These are phyloP conservation scores for Glonium stellatum DNA, from an alignment of 495 filamentous ascomycete species.

Conservation along the genomic window DNA sequence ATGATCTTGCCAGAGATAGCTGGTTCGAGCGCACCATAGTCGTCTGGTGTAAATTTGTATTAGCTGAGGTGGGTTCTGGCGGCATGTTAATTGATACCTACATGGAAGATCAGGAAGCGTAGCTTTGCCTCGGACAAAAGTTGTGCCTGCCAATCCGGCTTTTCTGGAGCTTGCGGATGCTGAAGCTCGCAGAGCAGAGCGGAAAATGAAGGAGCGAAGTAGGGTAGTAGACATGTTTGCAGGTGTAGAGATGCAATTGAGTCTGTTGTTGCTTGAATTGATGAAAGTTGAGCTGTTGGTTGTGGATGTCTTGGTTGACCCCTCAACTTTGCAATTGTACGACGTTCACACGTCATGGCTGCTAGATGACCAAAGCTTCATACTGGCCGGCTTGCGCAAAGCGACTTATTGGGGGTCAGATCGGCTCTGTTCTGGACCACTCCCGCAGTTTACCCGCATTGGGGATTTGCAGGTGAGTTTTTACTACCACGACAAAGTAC, in stretches of 20 bases:
- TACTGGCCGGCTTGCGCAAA: not conserved
- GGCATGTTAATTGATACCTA: slow-evolving; percentile 40
- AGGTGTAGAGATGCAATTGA: not conserved
- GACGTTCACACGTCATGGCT: not conserved
- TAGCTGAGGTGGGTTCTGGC: not conserved
- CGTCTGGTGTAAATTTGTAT: slow-evolving; percentile 27
- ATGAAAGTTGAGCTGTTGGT: not conserved
- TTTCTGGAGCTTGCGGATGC: slow-evolving; percentile 45
- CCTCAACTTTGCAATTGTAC: not conserved
- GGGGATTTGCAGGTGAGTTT: not conserved
- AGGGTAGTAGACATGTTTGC: slow-evolving; percentile 51
- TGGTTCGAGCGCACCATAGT: slow-evolving; percentile 74
- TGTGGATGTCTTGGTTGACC: not conserved
- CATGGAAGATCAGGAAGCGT: slow-evolving; percentile 92
- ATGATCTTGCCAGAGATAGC: slow-evolving; percentile 95
- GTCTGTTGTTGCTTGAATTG: not conserved
- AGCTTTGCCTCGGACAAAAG: slow-evolving; percentile 78
- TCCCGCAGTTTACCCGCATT: not conserved
- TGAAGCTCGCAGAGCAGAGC: slow-evolving; percentile 48
- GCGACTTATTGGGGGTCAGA: not conserved
- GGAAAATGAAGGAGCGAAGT: slow-evolving; percentile 45
- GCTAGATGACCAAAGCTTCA: not conserved
- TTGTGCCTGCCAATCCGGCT: slow-evolving; percentile 59
- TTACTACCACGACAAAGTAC: not conserved
- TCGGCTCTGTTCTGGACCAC: not conserved